Conservation (phyloP, 2,329 filamentous ascomycete genomes). For the Exophiala spinifera region DNA sequence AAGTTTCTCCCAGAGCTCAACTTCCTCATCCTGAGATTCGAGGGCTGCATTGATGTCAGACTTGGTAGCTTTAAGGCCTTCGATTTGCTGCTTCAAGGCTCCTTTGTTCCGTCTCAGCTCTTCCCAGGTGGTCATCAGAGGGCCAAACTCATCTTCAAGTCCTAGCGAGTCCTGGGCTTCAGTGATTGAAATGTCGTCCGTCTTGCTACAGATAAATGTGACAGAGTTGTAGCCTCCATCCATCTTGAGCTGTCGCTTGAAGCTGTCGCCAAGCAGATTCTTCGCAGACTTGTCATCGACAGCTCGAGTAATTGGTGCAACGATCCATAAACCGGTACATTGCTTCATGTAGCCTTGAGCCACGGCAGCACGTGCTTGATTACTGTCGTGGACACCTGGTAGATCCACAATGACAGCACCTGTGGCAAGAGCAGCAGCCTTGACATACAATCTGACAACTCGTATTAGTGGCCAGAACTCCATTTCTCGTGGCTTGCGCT, state of each 20-base stretch:
- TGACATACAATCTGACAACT: conserved; percentile 48
- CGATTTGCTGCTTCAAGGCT: conserved; percentile 63
- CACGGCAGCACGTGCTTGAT: conserved; percentile 57
- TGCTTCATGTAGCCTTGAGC: conserved; percentile 59
- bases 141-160: conserved; percentile 36
- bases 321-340: conserved; percentile 60
- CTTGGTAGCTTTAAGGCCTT: conserved; percentile 53
- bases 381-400: conserved; percentile 59
- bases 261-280: conserved; percentile 54
- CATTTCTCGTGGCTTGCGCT: conserved; percentile 35
- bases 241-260: conserved; percentile 59
- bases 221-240: conserved; percentile 54
- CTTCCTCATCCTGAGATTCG: conserved; percentile 40
- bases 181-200: conserved; percentile 56
- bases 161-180: conserved; percentile 44
- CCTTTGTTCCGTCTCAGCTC: conserved; percentile 13
- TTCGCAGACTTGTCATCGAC: conserved; percentile 61
- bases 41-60: conserved; percentile 42
- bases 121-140: conserved; percentile 23
- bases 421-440: conserved; percentile 50
- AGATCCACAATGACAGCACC: conserved; percentile 58
- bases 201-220: conserved; percentile 63
- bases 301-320: conserved; percentile 59
- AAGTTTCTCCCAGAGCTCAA: conserved; percentile 47
- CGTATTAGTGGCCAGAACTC: conserved; percentile 44